Evolutionary conservation across 179 eudicot species (phyloP), one percentile per base, ranked within the genome.

Genomic region (Actinidia chinensis): DNA sequence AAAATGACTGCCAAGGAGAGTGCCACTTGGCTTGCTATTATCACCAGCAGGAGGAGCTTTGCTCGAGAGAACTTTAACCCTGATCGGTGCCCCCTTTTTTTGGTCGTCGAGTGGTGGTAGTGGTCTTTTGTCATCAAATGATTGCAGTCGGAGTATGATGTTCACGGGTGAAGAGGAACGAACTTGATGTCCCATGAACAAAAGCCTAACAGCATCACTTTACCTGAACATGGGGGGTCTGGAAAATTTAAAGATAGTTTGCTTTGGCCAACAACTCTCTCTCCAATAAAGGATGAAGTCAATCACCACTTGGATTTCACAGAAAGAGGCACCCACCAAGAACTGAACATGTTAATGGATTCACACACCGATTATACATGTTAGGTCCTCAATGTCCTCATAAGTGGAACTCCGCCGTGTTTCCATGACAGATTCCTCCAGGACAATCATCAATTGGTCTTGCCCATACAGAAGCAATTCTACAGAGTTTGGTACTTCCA

Each of bases 1-100:
- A 90, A 90, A 68, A 90, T 90, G 93, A 90, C 93, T 0, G 91
- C 93, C 14, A 90, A 85, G 76, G 93, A 90, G 83, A 90, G 90
- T 74, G 88, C 89, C 1, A 88, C 89, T 15, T 90, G 93, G 93
- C 84, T 88, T 54, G 85, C 91, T 9, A 84, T 90, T 25, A 75
- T 90, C 55, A 84, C n/a, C n/a, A 85, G 76, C 91, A 85, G 76
- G 93, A 89, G 87, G 92, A 89, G 43, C 69, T 82, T 0, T 48
- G 86, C 82, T 90, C 90, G 5, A 82, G 90, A n/a, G 89, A 89
- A 75, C 85, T 82, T 23, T 88, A n/a, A 87, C 75, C 92, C 92
- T 46, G 88, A 85, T 42, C 78, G 76, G 1, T 86, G 88, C 67
- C 90, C 86, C 22, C 86, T 88, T 66, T 28, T 85, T 73, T 68